Base-by-base conservation (phyloP, 2,329 filamentous ascomycete genomes). In the Aspergillus fumigatus region DNA sequence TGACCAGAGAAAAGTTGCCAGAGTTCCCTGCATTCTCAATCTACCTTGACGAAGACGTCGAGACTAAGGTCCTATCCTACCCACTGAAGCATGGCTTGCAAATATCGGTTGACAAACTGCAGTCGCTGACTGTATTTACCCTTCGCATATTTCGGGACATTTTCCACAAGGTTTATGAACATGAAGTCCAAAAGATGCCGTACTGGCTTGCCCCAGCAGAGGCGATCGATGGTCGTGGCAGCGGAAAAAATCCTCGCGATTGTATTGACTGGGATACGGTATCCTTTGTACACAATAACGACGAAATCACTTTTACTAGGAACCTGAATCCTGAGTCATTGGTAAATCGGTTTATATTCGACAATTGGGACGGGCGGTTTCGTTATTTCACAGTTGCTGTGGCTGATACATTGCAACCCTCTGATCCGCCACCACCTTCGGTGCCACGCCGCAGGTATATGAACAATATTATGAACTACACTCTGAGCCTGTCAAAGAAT, bases 101-200 rank as follows among this genome's bases (percentile, higher is more conserved):
- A 17, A 48, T 73, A 11, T 62, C 62, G 7, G 61, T 85, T 0
- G 70, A 75, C 0, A 63, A 76, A 0, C 61, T 91, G 0, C 72
- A 81, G 0, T 70, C 77, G 1, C 70, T 97, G n/a, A 86, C 85
- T 0, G 73, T 71, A 0, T 96, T 94, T 69, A 96, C 90, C 0
- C 75, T 95, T 43, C 80, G 82, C 4, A 73, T 95, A 0, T 97
- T 95, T 71, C 77, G 84, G 17, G 91, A 97, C 63, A 78, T 97
- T 0, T 97, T 96, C 76, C 93, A 92, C 72, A 99, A 99, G 71
- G 80, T 81, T 3, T 99, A 90, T 65, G 85, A 89, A 50, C 77
- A 83, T 0, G 79, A 85, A 17, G 64, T 79, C 0, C 73, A 80
- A 0, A 84, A 87, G 27, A 82, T 96, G 70, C 88, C 92, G 0